Conservation (phyloP, 805 yeast species). For the Candida peoriensis region DNA sequence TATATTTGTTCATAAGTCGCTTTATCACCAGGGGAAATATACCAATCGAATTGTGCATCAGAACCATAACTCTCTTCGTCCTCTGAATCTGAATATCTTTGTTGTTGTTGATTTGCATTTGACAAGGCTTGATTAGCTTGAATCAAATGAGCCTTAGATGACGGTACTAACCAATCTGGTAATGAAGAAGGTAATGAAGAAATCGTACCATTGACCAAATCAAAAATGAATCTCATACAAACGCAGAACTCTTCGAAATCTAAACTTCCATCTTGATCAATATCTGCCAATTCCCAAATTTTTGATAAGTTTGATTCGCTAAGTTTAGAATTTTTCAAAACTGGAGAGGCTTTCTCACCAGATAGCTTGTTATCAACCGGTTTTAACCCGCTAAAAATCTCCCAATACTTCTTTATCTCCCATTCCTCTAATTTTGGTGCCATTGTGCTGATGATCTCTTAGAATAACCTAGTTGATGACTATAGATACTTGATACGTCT, state of each 20-base stretch:
- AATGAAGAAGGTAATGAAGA: conserved; percentile 60
- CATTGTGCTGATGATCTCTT: conserved; percentile 14
- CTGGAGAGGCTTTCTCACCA: conserved; percentile 81
- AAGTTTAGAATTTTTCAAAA: conserved; percentile 83
- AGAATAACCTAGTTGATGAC: too few relatives aligned
- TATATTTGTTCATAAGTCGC: conserved; percentile 74
- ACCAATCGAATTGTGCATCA: conserved; percentile 85
- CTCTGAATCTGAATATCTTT: conserved; percentile 53
- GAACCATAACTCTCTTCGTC: conserved; percentile 31
- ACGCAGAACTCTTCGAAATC: conserved; percentile 98
- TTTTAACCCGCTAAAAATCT: conserved; percentile 83
- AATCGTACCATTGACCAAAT: conserved; percentile 71
- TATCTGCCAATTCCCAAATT: conserved; percentile 90
- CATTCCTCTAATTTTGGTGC: conserved; percentile 79
- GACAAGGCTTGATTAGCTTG: conserved; percentile 68
- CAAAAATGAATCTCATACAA: conserved; percentile 93
- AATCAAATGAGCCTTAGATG: conserved; percentile 77
- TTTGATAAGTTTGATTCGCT: conserved; percentile 70
- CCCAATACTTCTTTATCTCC: conserved; percentile 98
- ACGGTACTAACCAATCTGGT: conserved; percentile 93
- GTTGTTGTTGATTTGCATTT: conserved; percentile 13
- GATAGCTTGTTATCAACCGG: conserved; percentile 76
- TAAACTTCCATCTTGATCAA: conserved; percentile 84
- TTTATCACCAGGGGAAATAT: conserved; percentile 86
- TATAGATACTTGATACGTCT: too few relatives aligned